phyloP scores from a whole-genome alignment of 2,329 filamentous ascomycete genomes.

The Nigrospora sphaerica region DNA sequence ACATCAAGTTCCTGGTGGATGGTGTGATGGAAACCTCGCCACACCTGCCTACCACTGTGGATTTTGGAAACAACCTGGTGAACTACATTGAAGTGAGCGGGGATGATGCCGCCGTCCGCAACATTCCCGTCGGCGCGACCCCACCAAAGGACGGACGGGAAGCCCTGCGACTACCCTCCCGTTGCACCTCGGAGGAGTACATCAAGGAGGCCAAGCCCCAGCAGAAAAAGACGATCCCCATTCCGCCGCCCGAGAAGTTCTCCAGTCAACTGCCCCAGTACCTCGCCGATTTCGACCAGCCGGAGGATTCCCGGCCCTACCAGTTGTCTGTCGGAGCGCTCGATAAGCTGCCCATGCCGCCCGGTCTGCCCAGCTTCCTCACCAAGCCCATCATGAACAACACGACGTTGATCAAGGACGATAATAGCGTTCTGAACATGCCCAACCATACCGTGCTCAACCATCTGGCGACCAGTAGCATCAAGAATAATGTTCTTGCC shows the following conservation, averaged over 20 bases:
- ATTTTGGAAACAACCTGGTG: slow-evolving; percentile 95
- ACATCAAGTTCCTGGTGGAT: slow-evolving; percentile 93
- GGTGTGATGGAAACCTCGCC: slow-evolving; percentile 86
- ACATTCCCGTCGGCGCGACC: slow-evolving; percentile 19
- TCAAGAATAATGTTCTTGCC: slow-evolving; percentile 91
- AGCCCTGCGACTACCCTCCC: slow-evolving; percentile 20
- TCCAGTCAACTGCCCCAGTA: slow-evolving; percentile 74
- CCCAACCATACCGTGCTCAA: slow-evolving; percentile 97
- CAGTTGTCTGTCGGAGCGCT: slow-evolving; percentile 69
- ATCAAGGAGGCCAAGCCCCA: slow-evolving; percentile 36
- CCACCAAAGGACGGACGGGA: slow-evolving; percentile 20
- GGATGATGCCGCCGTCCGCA: slow-evolving; percentile 20
- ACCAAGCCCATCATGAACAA: slow-evolving; percentile 93
- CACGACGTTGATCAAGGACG: slow-evolving; percentile 87
- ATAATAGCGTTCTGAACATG: slow-evolving; percentile 94
- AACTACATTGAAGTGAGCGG: slow-evolving; percentile 95
- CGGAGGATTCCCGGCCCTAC: slow-evolving; percentile 70
- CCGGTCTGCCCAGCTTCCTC: slow-evolving; percentile 81
- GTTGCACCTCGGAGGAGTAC: slow-evolving; percentile 23
- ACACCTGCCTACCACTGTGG: slow-evolving; percentile 85
- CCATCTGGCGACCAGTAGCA: slow-evolving; percentile 93
- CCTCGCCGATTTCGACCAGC: slow-evolving; percentile 77
- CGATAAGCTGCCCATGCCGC: slow-evolving; percentile 74
- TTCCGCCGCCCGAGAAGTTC: slow-evolving; percentile 53
- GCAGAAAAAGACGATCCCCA: slow-evolving; percentile 49